Evolutionary conservation across 2,329 filamentous ascomycete genomes (phyloP).

Genomic region (Diaporthe caulivora): DNA sequence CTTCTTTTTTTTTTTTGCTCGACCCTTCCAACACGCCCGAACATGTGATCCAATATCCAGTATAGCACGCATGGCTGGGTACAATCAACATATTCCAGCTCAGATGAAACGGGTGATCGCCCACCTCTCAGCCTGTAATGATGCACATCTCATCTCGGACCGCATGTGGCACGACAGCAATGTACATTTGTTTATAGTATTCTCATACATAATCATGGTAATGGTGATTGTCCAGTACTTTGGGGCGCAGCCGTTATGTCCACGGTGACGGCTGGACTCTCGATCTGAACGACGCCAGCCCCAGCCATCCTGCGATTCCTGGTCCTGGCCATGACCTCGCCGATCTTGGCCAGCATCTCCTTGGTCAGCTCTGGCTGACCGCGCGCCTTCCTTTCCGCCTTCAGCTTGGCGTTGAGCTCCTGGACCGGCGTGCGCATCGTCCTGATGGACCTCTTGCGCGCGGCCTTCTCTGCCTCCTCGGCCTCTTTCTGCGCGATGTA

Average conservation of each 20-base stretch:
- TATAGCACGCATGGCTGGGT: constrained; percentile 4
- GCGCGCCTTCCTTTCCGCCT: constrained; percentile 61
- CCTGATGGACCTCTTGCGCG: constrained; percentile 50
- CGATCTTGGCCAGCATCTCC: constrained; percentile 73
- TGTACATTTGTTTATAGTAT: neutral
- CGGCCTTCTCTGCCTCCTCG: constrained; percentile 51
- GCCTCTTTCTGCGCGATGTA: constrained; percentile 69
- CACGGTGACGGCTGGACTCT: neutral
- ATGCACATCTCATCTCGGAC: neutral
- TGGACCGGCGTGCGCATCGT: constrained; percentile 68
- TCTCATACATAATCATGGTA: constrained; percentile 26
- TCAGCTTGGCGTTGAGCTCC: constrained; percentile 69
- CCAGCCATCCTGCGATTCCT: constrained; percentile 55
- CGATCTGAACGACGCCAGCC: constrained; percentile 7
- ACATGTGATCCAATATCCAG: neutral
- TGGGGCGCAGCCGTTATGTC: neutral
- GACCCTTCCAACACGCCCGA: neutral
- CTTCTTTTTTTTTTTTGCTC: neutral
- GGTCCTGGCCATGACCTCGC: constrained; percentile 70
- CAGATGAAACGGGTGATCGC: neutral
- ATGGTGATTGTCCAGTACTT: constrained; percentile 8
- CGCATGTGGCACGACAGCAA: neutral
- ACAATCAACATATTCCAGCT: neutral
- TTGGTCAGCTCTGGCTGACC: constrained; percentile 69
- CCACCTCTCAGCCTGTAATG: neutral